Evolutionary conservation across 2,329 filamentous ascomycete species (phyloP), one percentile per base, ranked within the genome.

Genomic region (Nothophaeocryptopus gaeumannii): DNA sequence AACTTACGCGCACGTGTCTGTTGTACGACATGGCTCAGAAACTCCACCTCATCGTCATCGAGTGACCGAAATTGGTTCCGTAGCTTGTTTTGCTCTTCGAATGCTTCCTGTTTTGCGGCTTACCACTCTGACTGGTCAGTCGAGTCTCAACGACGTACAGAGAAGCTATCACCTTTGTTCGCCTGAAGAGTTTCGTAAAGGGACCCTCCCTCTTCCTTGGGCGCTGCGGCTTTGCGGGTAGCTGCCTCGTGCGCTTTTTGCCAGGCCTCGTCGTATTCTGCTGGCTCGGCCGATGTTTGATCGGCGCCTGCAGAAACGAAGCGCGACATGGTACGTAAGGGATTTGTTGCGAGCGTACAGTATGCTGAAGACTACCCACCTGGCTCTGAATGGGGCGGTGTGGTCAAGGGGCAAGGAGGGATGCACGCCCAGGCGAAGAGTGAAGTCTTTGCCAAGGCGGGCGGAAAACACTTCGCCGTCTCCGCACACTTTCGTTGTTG

Each of bases 101-200:
- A 89, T 8, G 84, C 86, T 14, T 88, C 87, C 71, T 92, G 86
- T 70, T 91, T 92, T 50, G 86, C 86, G 57, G 84, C 87, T 86
- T 56, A 51, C 39, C 40, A 35, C 35, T 51, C 59, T 63, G 50
- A 59, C 55, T 51, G 55, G 61, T 65, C 54, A 65, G 61, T 52
- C 51, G 36, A 43, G 47, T 41, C 50, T 50, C 20, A 38, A 38
- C 38, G 51, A 39, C 36, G 26, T 31, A 33, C 15, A 20, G 15
- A 16, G 29, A 33, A 5, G 15, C 26, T 54, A 45, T 53, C 67
- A 86, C 84, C 85, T 81, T 91, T 92, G 70, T 93, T 93, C 37
- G 85, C 88, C 70, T 92, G 85, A 44, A 93, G 70, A 2, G 87
- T 78, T 37, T 91, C 88, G 65, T 79, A 93, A 26, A 93, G 74